Conservation (phyloP, 495 filamentous ascomycete species). For the Penicillium diatomitis region DNA sequence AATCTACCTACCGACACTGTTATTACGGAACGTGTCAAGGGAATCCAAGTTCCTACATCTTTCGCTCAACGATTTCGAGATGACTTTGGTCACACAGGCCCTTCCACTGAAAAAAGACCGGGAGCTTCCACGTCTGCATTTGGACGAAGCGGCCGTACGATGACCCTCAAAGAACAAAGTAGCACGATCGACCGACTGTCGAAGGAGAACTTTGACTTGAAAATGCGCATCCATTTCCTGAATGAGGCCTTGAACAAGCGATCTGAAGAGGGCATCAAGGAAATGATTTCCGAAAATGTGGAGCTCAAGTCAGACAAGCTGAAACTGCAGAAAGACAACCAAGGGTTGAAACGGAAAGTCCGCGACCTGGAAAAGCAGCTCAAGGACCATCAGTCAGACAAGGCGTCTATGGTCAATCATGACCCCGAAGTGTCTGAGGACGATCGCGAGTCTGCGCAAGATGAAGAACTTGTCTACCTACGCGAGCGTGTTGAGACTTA, state of each 20-base stretch:
- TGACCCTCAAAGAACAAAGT: conserved; percentile 95
- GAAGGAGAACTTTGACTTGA: conserved; percentile 92
- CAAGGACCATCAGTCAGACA: conserved; percentile 53
- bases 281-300: conserved; percentile 94
- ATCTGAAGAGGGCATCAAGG: conserved; percentile 92
- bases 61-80: conserved; percentile 74
- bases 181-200: conserved; percentile 90
- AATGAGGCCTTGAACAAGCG: conserved; percentile 87
- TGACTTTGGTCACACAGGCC: conserved; percentile 44
- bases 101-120: conserved; percentile 45
- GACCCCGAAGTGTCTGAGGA: conserved; percentile 57
- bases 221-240: conserved; percentile 94
- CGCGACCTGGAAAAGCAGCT: conserved; percentile 80
- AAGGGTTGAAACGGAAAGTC: conserved; percentile 63
- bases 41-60: conserved; percentile 83
- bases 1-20: conserved; percentile 75
- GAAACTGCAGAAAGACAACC: conserved; percentile 81
- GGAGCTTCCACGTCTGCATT: conserved; percentile 43
- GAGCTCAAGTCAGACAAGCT: conserved; percentile 85
- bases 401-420: conserved; percentile 48
- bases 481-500: conserved; percentile 77
- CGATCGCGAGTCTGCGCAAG: conserved; percentile 41
- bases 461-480: conserved; percentile 76
- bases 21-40: conserved; percentile 76
- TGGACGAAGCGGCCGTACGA: conserved; percentile 60